phyloP scores from a whole-genome alignment of 345 rosid species.

The Eucalyptus victrix region DNA sequence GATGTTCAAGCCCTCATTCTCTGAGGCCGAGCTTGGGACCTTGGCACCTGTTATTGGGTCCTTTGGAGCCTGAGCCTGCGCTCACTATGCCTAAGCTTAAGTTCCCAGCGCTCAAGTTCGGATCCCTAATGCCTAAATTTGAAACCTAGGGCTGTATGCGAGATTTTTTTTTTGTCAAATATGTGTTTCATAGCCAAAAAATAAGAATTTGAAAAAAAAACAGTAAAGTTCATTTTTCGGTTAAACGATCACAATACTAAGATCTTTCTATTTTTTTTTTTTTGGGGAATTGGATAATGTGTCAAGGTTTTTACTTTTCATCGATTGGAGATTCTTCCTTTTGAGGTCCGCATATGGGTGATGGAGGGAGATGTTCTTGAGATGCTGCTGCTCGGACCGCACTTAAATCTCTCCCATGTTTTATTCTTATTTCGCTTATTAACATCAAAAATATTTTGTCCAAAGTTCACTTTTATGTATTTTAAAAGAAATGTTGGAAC shows the following conservation, averaged over 20 bases:
- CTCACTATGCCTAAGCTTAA: background rate
- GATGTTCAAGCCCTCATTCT: background rate
- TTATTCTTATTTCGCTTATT: background rate
- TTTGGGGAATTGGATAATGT: background rate
- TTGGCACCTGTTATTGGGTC: background rate
- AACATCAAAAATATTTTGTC: background rate
- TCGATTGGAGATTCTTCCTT: background rate
- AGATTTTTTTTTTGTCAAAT: background rate
- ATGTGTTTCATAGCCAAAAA: background rate
- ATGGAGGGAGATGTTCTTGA: background rate
- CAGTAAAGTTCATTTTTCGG: background rate
- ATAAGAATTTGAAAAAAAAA: background rate
- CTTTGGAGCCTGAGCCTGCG: background rate
- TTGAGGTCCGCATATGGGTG: background rate
- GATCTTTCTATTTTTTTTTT: background rate
- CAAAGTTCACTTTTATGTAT: background rate
- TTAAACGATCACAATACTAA: background rate
- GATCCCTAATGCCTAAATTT: background rate
- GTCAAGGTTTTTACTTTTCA: background rate
- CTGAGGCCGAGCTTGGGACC: background rate
- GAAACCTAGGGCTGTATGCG: fast-evolving
- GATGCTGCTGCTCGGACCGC: background rate
- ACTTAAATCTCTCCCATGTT: background rate
- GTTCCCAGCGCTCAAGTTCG: fast-evolving
- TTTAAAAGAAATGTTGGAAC: background rate